Evolutionary conservation across 2,329 filamentous ascomycete species (phyloP), one percentile per base, ranked within the genome.

Genomic region (Emydomyces testavorans): DNA sequence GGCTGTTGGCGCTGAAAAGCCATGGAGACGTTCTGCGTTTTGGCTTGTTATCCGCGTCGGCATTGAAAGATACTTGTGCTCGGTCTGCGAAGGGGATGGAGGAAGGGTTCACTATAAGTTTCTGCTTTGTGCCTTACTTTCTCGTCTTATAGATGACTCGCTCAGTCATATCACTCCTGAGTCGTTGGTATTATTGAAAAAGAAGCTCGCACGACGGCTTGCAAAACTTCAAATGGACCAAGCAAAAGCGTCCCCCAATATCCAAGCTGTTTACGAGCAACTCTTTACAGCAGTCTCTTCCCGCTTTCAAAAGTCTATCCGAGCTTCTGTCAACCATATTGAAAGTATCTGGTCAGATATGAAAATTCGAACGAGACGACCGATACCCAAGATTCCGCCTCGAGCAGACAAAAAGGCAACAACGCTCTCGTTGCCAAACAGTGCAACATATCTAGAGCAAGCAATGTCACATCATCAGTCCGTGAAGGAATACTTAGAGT

Each of bases 21-120:
- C 80, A 0, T 85, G 81, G 80, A 69, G 81, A 15, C 66, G 82
- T 31, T 73, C 72, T 1, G 71, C 81, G 0, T 71, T 75, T 43
- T 85, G 79, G 74, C 71, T 85, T 0, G 64, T 79, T 0, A 59
- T 84, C 3, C 74, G 79, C 0, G 78, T 85, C 1, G 67, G 71
- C 0, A 55, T 77, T 1, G 71, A 79, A 41, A 70, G 79, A 0
- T 66, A 73, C 6, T 64, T 83, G 10, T 46, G 39, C 29, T 40
- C 35, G 5, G 26, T 28, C 4, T 46, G 43, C 32, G 50, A 34
- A n/a, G 29, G 29, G 0, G 68, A 63, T 21, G 52, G 65, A 1
- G 76, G 76, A 1, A 64, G 67, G 1, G 52, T 71, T 0, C 64
- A 69, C 26, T 83, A 80, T 66, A 83, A 83, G 52, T 66, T 74